Evolutionary conservation across 805 yeast species (phyloP), one percentile per base, ranked within the genome.

Genomic region (Martiniozyma abietophila): DNA sequence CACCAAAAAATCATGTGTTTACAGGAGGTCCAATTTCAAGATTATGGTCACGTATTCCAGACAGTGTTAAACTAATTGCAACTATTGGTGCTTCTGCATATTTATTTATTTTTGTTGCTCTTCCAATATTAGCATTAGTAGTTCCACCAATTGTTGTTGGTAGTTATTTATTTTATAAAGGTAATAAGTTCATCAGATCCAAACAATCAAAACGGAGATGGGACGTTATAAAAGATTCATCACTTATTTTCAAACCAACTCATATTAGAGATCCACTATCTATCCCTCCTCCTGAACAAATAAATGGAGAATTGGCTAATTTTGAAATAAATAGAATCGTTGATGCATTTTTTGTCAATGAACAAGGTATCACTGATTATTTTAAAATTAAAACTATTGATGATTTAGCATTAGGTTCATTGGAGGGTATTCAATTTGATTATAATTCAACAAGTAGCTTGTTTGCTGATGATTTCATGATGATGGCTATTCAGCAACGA

Each of bases 81-180:
- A 46, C 49, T 8, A 35, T 54, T 18, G 45, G 55, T 2, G 47
- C 49, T 3, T 39, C 51, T 4, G 46, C 53, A 7, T 48, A 50
- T 15, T 34, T 58, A 12, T 37, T 57, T 18, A 38, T 58, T 2
- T 55, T 51, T 40, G 55, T 56, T 24, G 59, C 60, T 6, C 38
- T 53, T 2, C 61, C 61, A 6, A 31, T 56, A 3, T 33, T 56
- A 20, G 35, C 49, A n/a, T 31, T 59, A 9, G 50, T 51, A 9
- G 35, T 54, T 4, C 64, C 64, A 6, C 56, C 62, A 2, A 10
- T 53, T 6, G 15, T 53, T 3, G 21, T 58, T n/a, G 54, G 58
- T 8, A 47, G 55, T 1, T 45, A 37, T 25, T 20, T 48, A 11
- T 35, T 42, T 11, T 44, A 39, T 25, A 44, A 38, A 20, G 19